Evolutionary conservation across 192 early-diverging fungal species (phyloP), one percentile per base, ranked within the genome.

Genomic region (Coemansia sp.): DNA sequence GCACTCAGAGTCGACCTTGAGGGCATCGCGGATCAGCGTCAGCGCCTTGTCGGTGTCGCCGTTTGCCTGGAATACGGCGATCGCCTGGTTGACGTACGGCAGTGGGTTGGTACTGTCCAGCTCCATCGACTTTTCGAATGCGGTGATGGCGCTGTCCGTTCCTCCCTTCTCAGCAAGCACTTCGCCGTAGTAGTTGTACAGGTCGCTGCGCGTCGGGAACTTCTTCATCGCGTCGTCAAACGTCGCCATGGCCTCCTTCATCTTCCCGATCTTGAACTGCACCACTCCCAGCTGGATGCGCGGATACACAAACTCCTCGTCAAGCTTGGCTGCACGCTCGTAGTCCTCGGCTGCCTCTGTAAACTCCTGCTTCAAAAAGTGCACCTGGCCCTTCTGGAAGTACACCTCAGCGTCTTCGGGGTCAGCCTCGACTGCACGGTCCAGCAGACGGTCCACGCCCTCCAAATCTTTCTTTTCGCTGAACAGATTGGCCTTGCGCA

Each of bases 171-270:
- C 96, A 52, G 91, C 76, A 36, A 97, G 72, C 22, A 99, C 82
- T 81, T 99, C 97, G 69, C 94, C 97, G 44, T 96, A 94, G 77
- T 97, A 99, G 84, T 98, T 99, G 86, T 88, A 92, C 22, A 96
- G 88, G 69, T 99, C 97, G 38, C 90, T 86, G 41, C 85, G 87
- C 13, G 86, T 71, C 29, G 85, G 74, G 83, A 98, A 98, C 58
- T 87, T 85, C 61, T 83, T 79, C 61, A 88, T 81, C 2, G 91
- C 89, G 67, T 88, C 87, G 65, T 87, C 84, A 73, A 98, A 98
- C 20, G 87, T 92, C 17, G 64, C 65, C 83, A 89, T 85, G 17
- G 94, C 89, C 6, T 81, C 82, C 27, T 81, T 62, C n/a, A 92
- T 79, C 50, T 91, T 86, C 23, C 91, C 94, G 7, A 88, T 64